phyloP scores from a whole-genome alignment of 177 flowering plant species.

The Telopea speciosissima region DNA sequence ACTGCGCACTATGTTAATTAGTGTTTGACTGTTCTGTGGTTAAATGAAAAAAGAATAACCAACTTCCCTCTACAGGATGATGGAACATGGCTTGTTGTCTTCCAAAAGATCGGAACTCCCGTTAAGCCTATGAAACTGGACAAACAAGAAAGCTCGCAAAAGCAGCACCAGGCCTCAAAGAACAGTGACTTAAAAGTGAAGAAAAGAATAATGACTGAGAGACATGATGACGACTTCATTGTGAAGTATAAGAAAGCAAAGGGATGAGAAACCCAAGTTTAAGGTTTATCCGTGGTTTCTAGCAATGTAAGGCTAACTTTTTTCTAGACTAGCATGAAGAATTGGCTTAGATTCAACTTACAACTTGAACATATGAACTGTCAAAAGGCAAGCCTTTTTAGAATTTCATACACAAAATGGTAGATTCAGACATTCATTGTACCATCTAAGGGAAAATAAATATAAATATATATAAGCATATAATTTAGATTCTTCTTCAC shows the following conservation, averaged over 20 bases:
- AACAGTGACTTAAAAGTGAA: constrained; percentile 59
- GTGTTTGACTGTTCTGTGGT: not conserved
- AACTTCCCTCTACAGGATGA: constrained; percentile 59
- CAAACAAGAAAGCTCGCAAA: constrained; percentile 66
- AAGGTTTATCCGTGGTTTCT: not conserved
- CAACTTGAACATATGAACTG: constrained; percentile 6
- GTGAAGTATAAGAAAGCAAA: constrained; percentile 60
- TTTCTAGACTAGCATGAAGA: constrained; percentile 9
- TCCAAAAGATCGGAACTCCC: constrained; percentile 78
- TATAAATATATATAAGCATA: not conserved
- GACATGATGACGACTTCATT: constrained; percentile 67
- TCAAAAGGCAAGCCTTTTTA: constrained; percentile 8
- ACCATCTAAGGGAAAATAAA: not conserved
- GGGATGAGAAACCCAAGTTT: constrained; percentile 26
- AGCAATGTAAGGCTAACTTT: constrained; percentile 8
- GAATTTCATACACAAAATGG: not conserved
- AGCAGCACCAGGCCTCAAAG: constrained; percentile 42
- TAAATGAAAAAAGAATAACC: not conserved
- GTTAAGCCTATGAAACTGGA: constrained; percentile 58
- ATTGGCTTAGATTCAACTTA: not conserved
- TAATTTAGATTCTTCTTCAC: too few species aligned
- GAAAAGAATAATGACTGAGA: constrained; percentile 42
- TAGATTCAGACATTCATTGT: constrained; percentile 16
- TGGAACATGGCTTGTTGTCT: constrained; percentile 95
- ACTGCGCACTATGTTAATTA: not conserved